These are phyloP conservation scores for Camellia japonica DNA, from an alignment of 148 eudicot genomes.

Conservation along the genomic window DNA sequence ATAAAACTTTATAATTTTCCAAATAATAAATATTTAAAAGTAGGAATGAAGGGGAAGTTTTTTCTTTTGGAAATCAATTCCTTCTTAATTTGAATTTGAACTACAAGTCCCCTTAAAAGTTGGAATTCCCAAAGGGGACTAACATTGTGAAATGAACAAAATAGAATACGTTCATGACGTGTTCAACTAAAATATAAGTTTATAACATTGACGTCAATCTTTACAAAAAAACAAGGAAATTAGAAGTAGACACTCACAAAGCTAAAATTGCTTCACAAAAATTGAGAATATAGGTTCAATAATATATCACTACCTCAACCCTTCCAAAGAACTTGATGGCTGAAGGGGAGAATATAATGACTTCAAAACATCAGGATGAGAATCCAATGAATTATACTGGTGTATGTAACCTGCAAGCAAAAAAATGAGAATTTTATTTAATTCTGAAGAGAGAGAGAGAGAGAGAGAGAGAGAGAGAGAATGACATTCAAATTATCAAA, in stretches of 20 bases:
- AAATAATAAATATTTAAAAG: too few species aligned
- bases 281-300: neutral
- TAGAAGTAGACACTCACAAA: neutral
- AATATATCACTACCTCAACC: slow-evolving; percentile 54
- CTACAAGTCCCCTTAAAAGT: too few species aligned
- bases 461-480: neutral
- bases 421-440: neutral
- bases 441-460: neutral
- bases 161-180: neutral
- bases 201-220: neutral
- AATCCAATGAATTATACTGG: slow-evolving; percentile 87
- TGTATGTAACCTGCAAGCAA: slow-evolving; percentile 74
- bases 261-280: slow-evolving; percentile 3
- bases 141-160: too few species aligned
- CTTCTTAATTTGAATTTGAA: too few species aligned
- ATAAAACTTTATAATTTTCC: too few species aligned
- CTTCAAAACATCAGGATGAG: slow-evolving; percentile 95
- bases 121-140: too few species aligned
- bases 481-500: too few species aligned
- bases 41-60: too few species aligned
- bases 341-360: slow-evolving; percentile 97
- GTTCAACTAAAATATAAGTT: neutral
- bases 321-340: slow-evolving; percentile 86
- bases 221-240: neutral
- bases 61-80: too few species aligned